A percentile compares a stretch with the other conserved stretches of the same genome.
These are phyloP conservation scores for Kwoniella newhampshirensis DNA, from an alignment of 768 basidiomycete species.

Conservation along the genomic window DNA sequence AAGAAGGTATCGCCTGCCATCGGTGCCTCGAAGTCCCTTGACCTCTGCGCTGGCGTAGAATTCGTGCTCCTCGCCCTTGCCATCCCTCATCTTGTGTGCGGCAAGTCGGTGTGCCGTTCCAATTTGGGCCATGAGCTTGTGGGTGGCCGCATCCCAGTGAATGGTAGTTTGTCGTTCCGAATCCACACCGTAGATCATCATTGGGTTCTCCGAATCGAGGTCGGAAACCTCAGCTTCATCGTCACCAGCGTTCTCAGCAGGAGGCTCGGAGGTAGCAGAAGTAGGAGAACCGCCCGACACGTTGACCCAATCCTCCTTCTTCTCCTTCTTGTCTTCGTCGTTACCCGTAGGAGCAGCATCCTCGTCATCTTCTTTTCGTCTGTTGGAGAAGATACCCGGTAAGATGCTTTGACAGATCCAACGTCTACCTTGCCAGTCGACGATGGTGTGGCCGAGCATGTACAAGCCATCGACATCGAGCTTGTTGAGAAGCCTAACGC, in stretches of 20 bases:
- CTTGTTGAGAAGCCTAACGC: conserved; percentile 55
- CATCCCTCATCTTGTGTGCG: conserved; percentile 53
- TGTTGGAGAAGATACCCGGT: conserved; percentile 55
- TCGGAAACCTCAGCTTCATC: conserved; percentile 19
- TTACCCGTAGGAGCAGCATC: conserved; percentile 9
- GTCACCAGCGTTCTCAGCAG: conserved; percentile 14
- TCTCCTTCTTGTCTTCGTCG: conserved; percentile 30
- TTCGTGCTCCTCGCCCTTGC: conserved; percentile 47
- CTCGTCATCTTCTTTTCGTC: conserved; percentile 38
- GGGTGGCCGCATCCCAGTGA: conserved; percentile 52
- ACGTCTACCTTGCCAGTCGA: conserved; percentile 56
- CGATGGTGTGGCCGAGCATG: conserved; percentile 55
- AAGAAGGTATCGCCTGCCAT: conserved; percentile 56
- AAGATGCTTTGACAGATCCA: conserved; percentile 57
- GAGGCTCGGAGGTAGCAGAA: conserved; percentile 19
- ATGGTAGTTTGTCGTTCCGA: conserved; percentile 53
- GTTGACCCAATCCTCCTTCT: conserved; percentile 53
- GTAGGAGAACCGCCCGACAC: conserved; percentile 33
- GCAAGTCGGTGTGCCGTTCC: conserved; percentile 53
- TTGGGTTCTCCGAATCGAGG: conserved; percentile 46
- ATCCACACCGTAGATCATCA: conserved; percentile 57
- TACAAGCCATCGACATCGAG: conserved; percentile 54
- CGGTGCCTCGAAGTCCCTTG: conserved; percentile 56
- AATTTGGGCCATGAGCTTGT: conserved; percentile 54
- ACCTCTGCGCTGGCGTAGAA: conserved; percentile 55